Evolutionary conservation across 208 protist species (phyloP).

Genomic region (Blastocrithidia nonstop): DNA sequence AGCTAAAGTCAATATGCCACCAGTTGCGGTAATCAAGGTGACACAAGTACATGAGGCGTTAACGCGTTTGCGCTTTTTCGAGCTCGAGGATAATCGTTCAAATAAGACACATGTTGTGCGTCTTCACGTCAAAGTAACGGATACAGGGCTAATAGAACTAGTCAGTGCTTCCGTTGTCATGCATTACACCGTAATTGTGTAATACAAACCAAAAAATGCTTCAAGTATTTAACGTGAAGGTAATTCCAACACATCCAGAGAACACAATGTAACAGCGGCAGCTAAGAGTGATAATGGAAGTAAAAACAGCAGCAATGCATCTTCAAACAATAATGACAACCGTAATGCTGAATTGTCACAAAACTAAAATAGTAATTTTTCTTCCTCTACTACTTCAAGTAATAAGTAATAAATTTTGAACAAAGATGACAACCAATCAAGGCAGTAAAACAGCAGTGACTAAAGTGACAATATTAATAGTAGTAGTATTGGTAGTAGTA

Average conservation of each 20-base stretch:
- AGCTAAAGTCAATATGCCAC: no score
- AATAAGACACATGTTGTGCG: conserved; percentile 76
- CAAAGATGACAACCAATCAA: background rate
- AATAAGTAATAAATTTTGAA: background rate
- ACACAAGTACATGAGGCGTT: no score
- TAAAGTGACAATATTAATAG: background rate
- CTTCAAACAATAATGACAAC: background rate
- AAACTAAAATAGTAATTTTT: background rate
- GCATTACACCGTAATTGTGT: conserved; percentile 41
- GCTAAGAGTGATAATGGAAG: background rate
- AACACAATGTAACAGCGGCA: background rate
- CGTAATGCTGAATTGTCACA: no score
- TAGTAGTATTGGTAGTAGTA: conserved; percentile 3
- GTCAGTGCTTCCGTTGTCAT: conserved; percentile 40
- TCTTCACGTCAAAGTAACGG: conserved; percentile 48
- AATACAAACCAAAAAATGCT: conserved; percentile 7
- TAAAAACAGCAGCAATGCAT: background rate
- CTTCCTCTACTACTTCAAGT: background rate
- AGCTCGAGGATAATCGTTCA: no score
- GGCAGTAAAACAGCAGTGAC: background rate
- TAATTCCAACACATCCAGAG: background rate
- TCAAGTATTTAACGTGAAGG: background rate
- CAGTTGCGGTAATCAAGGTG: no score
- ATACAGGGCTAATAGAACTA: conserved; percentile 52
- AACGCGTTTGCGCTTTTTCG: no score